phyloP scores from a whole-genome alignment of 208 protist genomes.

The Acanthamoeba triangularis region DNA sequence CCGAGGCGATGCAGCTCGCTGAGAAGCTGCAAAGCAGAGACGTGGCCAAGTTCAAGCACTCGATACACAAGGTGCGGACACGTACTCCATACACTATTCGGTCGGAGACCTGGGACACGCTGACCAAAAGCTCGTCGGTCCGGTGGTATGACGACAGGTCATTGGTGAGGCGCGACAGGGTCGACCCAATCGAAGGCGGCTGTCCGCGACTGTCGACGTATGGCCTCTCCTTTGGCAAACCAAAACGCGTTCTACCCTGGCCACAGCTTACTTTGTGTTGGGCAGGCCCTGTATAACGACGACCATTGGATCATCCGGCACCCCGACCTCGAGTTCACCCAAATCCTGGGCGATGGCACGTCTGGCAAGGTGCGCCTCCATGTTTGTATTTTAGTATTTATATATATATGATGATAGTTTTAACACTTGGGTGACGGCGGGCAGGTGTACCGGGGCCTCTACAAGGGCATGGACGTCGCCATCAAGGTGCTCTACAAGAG shows the following conservation, averaged over 20 bases:
- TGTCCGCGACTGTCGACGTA: neutral
- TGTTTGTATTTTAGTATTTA: no score
- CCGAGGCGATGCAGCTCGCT: conserved; percentile 24
- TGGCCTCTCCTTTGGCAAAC: neutral
- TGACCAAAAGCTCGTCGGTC: no score
- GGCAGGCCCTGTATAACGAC: neutral
- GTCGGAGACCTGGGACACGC: no score
- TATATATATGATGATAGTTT: no score
- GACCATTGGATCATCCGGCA: conserved; percentile 77
- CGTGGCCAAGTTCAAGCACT: neutral
- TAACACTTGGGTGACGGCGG: no score
- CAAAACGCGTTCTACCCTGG: no score
- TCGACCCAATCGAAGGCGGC: neutral
- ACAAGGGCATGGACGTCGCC: conserved; percentile 83
- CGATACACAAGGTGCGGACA: neutral
- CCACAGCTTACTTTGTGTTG: neutral
- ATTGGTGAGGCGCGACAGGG: neutral
- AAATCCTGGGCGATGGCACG: conserved; percentile 78
- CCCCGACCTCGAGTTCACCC: conserved; percentile 81
- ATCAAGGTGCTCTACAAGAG: conserved; percentile 83
- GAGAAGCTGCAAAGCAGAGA: conserved; percentile 21
- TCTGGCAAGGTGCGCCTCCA: conserved; percentile 81
- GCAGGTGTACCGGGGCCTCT: conserved; percentile 78
- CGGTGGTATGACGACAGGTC: neutral
- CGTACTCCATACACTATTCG: no score